These are phyloP conservation scores for Pestalotiopsis sp. DNA, from an alignment of 2,329 filamentous ascomycete genomes.

Conservation along the genomic window DNA sequence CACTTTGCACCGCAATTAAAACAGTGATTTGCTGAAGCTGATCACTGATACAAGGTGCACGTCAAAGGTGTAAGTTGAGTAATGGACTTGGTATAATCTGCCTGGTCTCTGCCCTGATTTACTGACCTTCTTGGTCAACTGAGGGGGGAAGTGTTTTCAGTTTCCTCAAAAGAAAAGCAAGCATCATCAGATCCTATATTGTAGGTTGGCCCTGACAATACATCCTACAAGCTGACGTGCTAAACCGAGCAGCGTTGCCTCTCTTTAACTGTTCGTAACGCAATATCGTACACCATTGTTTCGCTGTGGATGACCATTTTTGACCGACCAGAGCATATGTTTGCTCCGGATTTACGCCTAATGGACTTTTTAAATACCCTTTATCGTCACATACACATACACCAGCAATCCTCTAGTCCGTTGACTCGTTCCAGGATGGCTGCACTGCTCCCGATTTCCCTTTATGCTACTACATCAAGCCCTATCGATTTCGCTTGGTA, in stretches of 20 bases:
- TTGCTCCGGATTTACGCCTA: background rate
- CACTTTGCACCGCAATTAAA: too few species aligned
- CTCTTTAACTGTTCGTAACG: background rate
- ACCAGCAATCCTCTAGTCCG: background rate
- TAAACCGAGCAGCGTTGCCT: background rate
- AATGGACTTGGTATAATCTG: too few species aligned
- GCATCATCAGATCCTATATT: too few species aligned
- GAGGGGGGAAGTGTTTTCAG: too few species aligned
- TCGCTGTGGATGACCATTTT: background rate
- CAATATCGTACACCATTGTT: background rate
- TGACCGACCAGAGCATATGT: background rate
- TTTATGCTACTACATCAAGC: constrained; percentile 67
- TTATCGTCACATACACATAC: constrained; percentile 1
- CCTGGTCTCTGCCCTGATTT: too few species aligned
- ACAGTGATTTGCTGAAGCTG: too few species aligned
- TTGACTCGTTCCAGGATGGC: background rate
- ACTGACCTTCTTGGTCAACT: too few species aligned
- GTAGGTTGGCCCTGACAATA: background rate
- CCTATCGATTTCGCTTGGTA: constrained; percentile 77
- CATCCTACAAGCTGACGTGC: background rate
- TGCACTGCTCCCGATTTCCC: background rate
- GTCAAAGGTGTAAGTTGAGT: too few species aligned
- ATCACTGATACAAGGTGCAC: too few species aligned
- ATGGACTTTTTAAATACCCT: background rate
- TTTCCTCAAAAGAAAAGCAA: too few species aligned